Evolutionary conservation across 352 stramenopile genomes (phyloP), one percentile per base, ranked within the genome.

Genomic region (Globisporangium lucens): DNA sequence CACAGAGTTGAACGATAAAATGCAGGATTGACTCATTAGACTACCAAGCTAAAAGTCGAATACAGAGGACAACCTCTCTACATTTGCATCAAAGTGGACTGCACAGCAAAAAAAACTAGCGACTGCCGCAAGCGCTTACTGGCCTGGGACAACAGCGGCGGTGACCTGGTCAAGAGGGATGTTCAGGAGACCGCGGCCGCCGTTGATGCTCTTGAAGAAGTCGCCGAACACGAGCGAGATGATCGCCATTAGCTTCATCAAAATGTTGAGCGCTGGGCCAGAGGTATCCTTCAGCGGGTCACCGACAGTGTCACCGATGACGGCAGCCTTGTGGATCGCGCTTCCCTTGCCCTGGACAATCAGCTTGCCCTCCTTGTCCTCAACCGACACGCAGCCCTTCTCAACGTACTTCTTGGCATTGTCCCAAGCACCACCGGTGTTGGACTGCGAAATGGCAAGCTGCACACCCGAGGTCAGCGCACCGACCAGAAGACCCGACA

Each of bases 351-450:
- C 86, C 74, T 93, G 87, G 61, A 93, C 87, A 69, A 95, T 93
- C 24, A 94, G 79, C 82, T 94, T 96, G 68, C 88, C 88, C n/a
- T 94, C 86, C 85, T 96, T 96, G 88, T 94, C 88, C 68, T 94
- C 87, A 75, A 94, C 83, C 68, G 84, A 94, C 52, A 96, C 85
- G 67, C 86, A 95, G 68, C 91, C 94, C 87, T 98, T 98, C 85
- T 99, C 97, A 61, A 99, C 98, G 78, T 98, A 99, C 88, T 99
- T 99, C 89, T 99, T 99, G 61, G 97, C 97, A 78, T 99, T 99
- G 75, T 99, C 98, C 98, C 98, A 99, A 62, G 98, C 98, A 78
- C 98, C 98, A 73, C 98, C 98, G 67, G 97, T 98, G 93, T 99
- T 99, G 69, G 96, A 99, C 88, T 99, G 98, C 58, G 96, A 99